These are phyloP conservation scores for Trametes cinnabarina DNA, from an alignment of 768 basidiomycete species.

Conservation along the genomic window DNA sequence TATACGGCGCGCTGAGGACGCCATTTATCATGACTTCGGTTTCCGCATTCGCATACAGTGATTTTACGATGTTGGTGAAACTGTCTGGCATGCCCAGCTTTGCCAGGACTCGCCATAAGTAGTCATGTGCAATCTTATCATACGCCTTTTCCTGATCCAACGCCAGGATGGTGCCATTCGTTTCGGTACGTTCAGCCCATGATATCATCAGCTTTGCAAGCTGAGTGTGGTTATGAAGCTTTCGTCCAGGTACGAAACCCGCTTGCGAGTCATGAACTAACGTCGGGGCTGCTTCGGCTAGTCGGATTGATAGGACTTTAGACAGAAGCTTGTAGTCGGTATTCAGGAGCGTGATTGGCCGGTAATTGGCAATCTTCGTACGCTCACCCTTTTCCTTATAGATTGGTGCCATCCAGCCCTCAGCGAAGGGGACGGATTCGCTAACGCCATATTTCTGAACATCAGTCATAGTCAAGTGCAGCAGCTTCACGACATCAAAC, in stretches of 20 bases:
- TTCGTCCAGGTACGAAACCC: constrained; percentile 36
- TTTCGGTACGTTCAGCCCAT: constrained; percentile 11
- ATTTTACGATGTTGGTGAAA: constrained; percentile 26
- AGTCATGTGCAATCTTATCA: constrained; percentile 22
- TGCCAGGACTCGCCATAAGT: constrained; percentile 14
- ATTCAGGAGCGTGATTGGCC: constrained; percentile 29
- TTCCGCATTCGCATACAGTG: constrained; percentile 30
- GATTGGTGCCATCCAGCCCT: constrained; percentile 37
- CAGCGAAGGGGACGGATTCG: constrained; percentile 19
- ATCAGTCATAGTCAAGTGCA: background rate
- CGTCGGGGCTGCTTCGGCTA: constrained; percentile 9
- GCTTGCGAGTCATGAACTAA: constrained; percentile 39
- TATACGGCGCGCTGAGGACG: no score
- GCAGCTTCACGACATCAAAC: background rate
- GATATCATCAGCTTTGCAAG: constrained; percentile 24
- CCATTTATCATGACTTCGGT: constrained; percentile 37
- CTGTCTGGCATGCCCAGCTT: constrained; percentile 2
- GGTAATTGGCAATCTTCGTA: constrained; percentile 12
- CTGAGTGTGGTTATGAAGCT: constrained; percentile 33
- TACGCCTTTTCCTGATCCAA: constrained; percentile 26
- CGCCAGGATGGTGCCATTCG: constrained; percentile 13
- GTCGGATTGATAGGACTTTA: constrained; percentile 20
- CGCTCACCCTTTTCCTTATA: constrained; percentile 40
- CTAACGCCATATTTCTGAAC: background rate
- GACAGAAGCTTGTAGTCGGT: constrained; percentile 35